Evolutionary conservation across 2,329 filamentous ascomycete species (phyloP), one percentile per base, ranked within the genome.

Genomic region (Cytospora paraplurivora): DNA sequence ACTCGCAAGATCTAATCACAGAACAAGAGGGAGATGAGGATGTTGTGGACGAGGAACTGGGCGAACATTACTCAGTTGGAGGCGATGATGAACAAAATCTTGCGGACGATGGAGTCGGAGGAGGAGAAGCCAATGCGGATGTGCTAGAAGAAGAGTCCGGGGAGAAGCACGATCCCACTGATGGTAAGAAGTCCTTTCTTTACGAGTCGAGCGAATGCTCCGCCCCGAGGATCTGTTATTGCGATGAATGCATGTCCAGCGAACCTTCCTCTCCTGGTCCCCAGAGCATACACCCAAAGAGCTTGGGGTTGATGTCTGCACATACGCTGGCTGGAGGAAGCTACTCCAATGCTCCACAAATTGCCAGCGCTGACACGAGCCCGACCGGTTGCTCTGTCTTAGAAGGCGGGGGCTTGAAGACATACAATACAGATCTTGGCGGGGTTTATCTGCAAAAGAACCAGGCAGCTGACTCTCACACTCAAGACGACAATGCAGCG

Each of bases 131-230:
- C 32, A 50, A 59, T 17, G 44, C 61, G 15, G 62, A 50, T 32
- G 21, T 53, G 49, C 53, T 15, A 35, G 51, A 50, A n/a, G 41
- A 56, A 4, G 13, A 58, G 1, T 35, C 59, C n/a, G 47, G 55
- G 54, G 57, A 59, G 21, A 54, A 37, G 34, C 52, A 64, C 15
- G 62, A 53, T 50, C 33, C 33, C 47, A 61, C 32, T 56, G 57
- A 66, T 51, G 64, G 64, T 66, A 62, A 66, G 64, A 50, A 55
- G 17, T 34, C 35, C 27, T 60, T 44, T 58, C 47, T 32, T 52
- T 62, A 58, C n/a, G 27, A 41, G 38, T 12, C 37, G 21, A 44
- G 19, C 41, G 41, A 13, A 33, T 64, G 64, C 32, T 32, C 41
- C 19, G 50, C 54, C 8, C 52, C 57, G 3, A 41, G 54, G 13